Evolutionary conservation across 257 asterid genomes (phyloP), one percentile per base, ranked within the genome.

Genomic region (Solanum paucissectum): DNA sequence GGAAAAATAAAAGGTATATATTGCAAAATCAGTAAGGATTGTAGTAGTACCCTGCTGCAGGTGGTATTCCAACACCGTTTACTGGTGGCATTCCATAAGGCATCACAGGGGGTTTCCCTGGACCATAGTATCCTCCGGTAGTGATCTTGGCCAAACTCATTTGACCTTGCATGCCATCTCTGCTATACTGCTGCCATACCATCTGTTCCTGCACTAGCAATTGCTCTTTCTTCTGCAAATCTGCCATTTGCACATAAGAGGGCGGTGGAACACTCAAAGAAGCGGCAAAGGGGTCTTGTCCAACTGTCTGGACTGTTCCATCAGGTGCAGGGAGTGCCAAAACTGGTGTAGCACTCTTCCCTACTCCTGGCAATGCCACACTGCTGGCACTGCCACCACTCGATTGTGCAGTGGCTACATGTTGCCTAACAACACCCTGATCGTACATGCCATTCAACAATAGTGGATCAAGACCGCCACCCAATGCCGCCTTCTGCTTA

Each of bases 321-420:
- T 95, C 98, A 0, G 98, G 98, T 2, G 96, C 95, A 12, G 98
- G 98, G 66, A 95, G 98, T 1, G 97, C 98, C 91, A 95, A 73
- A 7, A 93, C 95, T 0, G 94, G 95, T 2, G 94, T 93, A 87
- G 91, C 86, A 44, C 90, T 89, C 42, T 90, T 91, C 83, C 97
- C 98, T 1, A 93, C 91, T 5, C 95, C 97, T 0, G 95, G 97
- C 90, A 95, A 87, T 0, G 97, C 98, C 83, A 95, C 97, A 9
- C 97, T 94, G 82, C 98, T 95, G 20, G 97, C 93, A 86, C 98
- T 95, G 9, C 98, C 98, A 37, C 95, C 94, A 20, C 93, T 89
- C 73, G 88, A 76, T 16, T 91, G 92, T 7, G 94, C 77, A 12
- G 92, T 87, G 90, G 94, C 91, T 82, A 91, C 93, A 40, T 93